Conservation (phyloP, 2,329 filamentous ascomycete genomes). For the Hymenoscyphus repandus region DNA sequence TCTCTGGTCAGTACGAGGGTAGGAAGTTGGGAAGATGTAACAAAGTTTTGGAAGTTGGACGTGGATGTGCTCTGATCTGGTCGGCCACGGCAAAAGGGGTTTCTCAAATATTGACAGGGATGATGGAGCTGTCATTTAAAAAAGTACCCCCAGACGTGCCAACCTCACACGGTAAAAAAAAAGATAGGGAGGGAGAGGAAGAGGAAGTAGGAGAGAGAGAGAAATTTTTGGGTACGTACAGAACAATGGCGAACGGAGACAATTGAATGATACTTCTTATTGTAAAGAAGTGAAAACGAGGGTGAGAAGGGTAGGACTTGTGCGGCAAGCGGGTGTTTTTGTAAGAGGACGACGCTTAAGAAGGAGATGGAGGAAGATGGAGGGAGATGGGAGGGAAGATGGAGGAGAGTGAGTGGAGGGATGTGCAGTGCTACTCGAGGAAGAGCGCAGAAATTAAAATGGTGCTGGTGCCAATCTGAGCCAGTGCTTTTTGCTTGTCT, state of each 20-base stretch:
- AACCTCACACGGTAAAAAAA: neutral
- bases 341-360: neutral
- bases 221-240: no score
- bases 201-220: neutral
- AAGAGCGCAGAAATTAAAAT: conserved; percentile 16
- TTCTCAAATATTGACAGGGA: conserved; percentile 23
- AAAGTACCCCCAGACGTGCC: conserved; percentile 5
- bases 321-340: no score
- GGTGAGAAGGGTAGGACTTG: conserved; percentile 3
- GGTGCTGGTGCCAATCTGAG: conserved; percentile 6
- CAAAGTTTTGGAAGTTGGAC: conserved; percentile 18
- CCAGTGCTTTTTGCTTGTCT: no score
- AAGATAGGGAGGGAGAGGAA: neutral
- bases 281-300: no score
- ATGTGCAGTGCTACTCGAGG: conserved; percentile 11
- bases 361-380: neutral
- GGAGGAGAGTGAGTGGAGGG: no score
- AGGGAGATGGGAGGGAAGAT: no score
- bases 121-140: conserved; percentile 26
- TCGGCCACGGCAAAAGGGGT: conserved; percentile 24
- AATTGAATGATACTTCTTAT: no score
- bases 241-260: no score
- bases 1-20: conserved; percentile 15
- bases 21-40: conserved; percentile 15
- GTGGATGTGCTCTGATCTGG: conserved; percentile 5